phyloP scores from a whole-genome alignment of 2,329 filamentous ascomycete genomes.

The Aspergillus hortae region DNA sequence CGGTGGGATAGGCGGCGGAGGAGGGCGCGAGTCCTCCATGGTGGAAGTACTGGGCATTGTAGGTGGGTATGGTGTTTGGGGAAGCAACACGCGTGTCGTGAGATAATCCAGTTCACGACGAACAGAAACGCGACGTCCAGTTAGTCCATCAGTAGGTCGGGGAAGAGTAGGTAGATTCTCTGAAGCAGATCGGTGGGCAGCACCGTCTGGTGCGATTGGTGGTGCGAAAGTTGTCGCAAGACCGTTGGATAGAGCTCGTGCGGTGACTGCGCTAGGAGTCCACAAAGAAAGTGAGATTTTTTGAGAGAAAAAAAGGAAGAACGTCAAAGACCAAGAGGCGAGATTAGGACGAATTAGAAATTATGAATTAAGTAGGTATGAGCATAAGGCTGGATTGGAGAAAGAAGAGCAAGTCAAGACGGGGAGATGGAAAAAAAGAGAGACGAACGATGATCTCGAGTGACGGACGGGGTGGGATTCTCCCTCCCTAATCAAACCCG shows the following conservation, averaged over 20 bases:
- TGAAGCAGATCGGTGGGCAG: neutral
- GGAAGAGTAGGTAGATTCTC: neutral
- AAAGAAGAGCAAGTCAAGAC: neutral
- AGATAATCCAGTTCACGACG: neutral
- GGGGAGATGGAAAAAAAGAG: neutral
- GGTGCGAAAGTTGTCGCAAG: neutral
- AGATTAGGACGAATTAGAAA: neutral
- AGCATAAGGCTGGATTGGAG: neutral
- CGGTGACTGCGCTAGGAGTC: too few relatives aligned
- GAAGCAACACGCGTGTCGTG: neutral
- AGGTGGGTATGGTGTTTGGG: neutral
- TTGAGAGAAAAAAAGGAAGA: neutral
- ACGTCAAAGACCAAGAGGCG: neutral
- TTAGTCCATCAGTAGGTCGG: neutral
- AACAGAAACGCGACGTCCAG: neutral
- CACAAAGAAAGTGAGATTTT: too few relatives aligned
- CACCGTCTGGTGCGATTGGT: neutral
- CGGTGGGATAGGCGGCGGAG: slow-evolving; percentile 46
- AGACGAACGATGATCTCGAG: neutral
- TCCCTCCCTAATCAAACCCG: neutral
- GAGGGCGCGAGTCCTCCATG: slow-evolving; percentile 15
- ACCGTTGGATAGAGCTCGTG: too few relatives aligned
- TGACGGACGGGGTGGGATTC: too few relatives aligned
- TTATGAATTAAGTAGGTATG: slow-evolving; percentile 2
- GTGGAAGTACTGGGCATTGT: slow-evolving; percentile 10